Conservation (phyloP, 164 flowering plant genomes). For the Macadamia tetraphylla region DNA sequence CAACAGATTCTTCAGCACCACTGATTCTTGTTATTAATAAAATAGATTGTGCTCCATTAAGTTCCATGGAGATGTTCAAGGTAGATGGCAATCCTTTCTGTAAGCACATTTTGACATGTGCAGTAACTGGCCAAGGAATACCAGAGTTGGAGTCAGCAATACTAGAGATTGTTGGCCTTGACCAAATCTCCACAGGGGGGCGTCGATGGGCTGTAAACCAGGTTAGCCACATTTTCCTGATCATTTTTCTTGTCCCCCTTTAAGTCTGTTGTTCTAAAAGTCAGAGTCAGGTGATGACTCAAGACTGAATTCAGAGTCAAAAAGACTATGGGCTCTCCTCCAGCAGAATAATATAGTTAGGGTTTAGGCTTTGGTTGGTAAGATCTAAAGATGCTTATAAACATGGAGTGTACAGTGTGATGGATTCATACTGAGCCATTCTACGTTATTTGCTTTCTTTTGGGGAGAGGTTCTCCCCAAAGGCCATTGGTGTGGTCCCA, state of each 20-base stretch:
- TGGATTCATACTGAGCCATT: no score
- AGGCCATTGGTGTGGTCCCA: no score
- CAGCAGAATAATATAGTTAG: no score
- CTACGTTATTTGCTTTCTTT: no score
- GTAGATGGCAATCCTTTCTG: slow-evolving; percentile 27
- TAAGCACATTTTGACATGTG: slow-evolving; percentile 68
- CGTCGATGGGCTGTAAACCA: slow-evolving; percentile 86
- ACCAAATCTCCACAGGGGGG: slow-evolving; percentile 61
- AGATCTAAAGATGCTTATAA: no score
- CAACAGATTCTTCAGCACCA: slow-evolving; percentile 45
- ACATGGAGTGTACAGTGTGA: no score
- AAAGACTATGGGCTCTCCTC: not conserved
- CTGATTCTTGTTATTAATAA: slow-evolving; percentile 78
- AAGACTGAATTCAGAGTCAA: not conserved
- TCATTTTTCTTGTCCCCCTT: not conserved
- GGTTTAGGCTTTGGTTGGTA: no score
- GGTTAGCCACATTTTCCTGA: slow-evolving; percentile 33
- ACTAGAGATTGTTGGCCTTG: slow-evolving; percentile 60
- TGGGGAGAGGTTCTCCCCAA: no score
- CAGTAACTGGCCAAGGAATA: slow-evolving; percentile 77
- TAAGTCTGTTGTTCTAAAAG: not conserved
- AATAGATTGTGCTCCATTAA: slow-evolving; percentile 66
- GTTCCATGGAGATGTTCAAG: slow-evolving; percentile 22
- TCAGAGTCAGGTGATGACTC: not conserved
- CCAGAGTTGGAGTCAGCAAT: slow-evolving; percentile 66